Evolutionary conservation across 371 early-diverging fungal species (phyloP), one percentile per base, ranked within the genome.

Genomic region (Circinella umbellata): DNA sequence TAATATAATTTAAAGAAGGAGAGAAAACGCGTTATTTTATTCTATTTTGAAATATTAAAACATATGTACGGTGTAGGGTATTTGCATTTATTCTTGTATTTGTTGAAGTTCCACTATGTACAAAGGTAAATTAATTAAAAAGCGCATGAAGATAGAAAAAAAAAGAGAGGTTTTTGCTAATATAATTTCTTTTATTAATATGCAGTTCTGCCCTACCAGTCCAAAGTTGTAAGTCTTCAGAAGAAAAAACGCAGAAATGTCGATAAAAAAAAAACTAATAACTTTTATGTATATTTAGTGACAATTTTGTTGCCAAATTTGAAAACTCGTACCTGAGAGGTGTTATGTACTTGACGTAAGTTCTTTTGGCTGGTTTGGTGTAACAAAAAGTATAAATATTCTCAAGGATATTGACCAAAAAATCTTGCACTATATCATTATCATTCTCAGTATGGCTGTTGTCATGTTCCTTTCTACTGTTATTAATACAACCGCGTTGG

Each of bases 71-170:
- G 27, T 27, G 27, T 39, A 78, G 82, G 82, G 72, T 83, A 1
- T 74, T 83, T 69, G 83, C 83, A 4, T 80, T 80, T 47, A 76
- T 83, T 7, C 62, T 83, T 60, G 77, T 83, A 10, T 83, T 83
- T 71, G 79, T 80, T 11, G 83, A 83, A 70, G 77, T 83, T 3
- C 83, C 81, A 35, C 51, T 83, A 13, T 83, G 81, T 68, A 78
- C 71, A 48, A 80, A 78, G 78, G 78, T 78, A 69, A 67, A 15
- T 15, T n/a, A 38, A 20, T 15, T 48, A 48, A 34, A n/a, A 51
- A 51, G 51, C 4, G 15, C 5, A 15, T 14, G 6, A n/a, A n/a
- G 14, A 13, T 15, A 51, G 5, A 51, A 51, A n/a, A 51, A 15
- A 51, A 14, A 6, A 51, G 51, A 6, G 8, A 3, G 51, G 5